These are phyloP conservation scores for Fomitopsis pinicola DNA, from an alignment of 1,284 basidiomycete genomes.

Conservation along the genomic window DNA sequence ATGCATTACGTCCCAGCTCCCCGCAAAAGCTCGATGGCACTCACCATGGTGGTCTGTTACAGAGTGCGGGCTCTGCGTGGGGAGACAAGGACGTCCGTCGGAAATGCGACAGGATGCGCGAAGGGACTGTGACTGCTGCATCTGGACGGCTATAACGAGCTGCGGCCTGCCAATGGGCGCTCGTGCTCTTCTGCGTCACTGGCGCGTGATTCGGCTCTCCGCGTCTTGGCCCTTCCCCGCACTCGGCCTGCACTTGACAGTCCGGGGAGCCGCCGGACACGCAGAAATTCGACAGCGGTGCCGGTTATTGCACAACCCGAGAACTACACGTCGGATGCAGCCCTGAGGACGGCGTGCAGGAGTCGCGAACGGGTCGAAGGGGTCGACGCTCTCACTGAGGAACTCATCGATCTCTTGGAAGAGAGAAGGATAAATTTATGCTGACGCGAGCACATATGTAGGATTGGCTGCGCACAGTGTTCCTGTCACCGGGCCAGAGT, in stretches of 20 bases:
- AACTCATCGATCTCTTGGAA: neutral
- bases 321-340: neutral
- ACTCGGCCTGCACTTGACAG: neutral
- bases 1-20: neutral
- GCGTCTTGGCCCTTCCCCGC: neutral
- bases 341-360: neutral
- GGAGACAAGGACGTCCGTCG: conserved; percentile 7
- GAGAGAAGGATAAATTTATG: neutral
- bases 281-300: neutral
- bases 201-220: neutral
- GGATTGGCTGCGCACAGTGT: no score
- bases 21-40: conserved; percentile 1
- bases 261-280: neutral
- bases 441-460: no score
- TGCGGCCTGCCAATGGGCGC: conserved; percentile 1
- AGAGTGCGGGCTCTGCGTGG: conserved; percentile 1
- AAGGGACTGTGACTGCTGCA: neutral
- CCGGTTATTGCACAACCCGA: neutral
- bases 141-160: neutral
- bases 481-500: neutral
- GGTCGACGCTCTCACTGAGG: neutral
- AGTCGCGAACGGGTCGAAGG: neutral
- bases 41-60: conserved; percentile 19
- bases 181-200: neutral
- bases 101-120: conserved; percentile 4